Evolutionary conservation across 352 stramenopile species (phyloP).

Genomic region (Pythium scleroteichum): DNA sequence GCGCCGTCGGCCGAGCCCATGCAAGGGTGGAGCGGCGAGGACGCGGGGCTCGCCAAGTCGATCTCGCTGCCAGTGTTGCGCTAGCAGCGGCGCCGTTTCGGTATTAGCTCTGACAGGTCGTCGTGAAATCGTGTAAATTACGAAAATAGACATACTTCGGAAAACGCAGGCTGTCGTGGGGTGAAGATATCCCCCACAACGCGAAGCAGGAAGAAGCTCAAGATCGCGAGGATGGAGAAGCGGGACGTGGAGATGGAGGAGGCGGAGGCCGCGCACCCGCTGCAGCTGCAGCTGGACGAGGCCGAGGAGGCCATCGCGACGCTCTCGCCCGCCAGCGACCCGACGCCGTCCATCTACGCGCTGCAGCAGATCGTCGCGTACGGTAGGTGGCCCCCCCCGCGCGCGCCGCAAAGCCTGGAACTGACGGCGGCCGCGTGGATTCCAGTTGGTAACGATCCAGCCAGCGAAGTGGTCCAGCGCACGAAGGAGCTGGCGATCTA

Average conservation of each 20-base stretch:
- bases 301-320: slow-evolving; percentile 53
- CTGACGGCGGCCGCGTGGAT: neutral
- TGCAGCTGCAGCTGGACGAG: slow-evolving; percentile 78
- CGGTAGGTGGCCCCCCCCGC: slow-evolving; percentile 31
- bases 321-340: slow-evolving; percentile 37
- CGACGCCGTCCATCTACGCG: slow-evolving; percentile 49
- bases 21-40: slow-evolving; percentile 24
- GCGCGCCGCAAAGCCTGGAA: too few relatives aligned
- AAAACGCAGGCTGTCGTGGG: slow-evolving; percentile 1
- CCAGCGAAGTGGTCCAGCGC: slow-evolving; percentile 78
- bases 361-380: slow-evolving; percentile 81
- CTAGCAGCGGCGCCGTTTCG: slow-evolving; percentile 12
- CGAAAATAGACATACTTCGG: neutral
- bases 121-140: slow-evolving; percentile 17
- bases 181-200: slow-evolving; percentile 25
- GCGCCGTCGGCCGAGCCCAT: slow-evolving; percentile 1
- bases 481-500: slow-evolving; percentile 97
- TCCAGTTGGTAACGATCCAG: slow-evolving; percentile 54
- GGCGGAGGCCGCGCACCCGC: slow-evolving; percentile 58
- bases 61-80: slow-evolving; percentile 30
- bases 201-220: slow-evolving; percentile 12
- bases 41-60: slow-evolving; percentile 29
- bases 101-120: slow-evolving; percentile 4
- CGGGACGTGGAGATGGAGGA: slow-evolving; percentile 81
- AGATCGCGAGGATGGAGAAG: slow-evolving; percentile 22